Base-by-base conservation (phyloP, 1,139 yeast genomes). In the Hansenula anomala region DNA sequence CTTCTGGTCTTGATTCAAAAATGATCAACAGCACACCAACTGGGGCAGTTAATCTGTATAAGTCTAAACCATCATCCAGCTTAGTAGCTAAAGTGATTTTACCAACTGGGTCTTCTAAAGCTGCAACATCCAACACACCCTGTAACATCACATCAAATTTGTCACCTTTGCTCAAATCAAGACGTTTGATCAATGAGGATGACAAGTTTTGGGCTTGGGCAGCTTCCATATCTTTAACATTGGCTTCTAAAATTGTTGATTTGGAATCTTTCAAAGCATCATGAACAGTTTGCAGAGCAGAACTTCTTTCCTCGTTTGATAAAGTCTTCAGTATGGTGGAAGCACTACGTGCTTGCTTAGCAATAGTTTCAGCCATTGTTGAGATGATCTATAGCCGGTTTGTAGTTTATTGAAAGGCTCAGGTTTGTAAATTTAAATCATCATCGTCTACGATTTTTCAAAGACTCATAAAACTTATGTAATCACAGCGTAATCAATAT, bases 1-100 rank as follows among this genome's bases (percentile, higher is more conserved):
- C 98, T 59, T 94, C 99, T 24, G 99, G 99, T 54, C 99, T 78
- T 30, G 96, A 81, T 64, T 94, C 99, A 58, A 94, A 94, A 43
- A 94, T 94, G 36, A 94, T 90, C 46, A 94, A 70, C 37, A 94
- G 63, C 0, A 89, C 97, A 13, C 99, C 99, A 9, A 94, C 89
- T 14, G 98, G 98, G 24, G 96, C 84, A 6, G 96, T 83, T 13
- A 92, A 73, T 54, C 96, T 69, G 60, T 80, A 84, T 45, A 94
- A 68, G 39, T 80, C 83, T 49, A 94, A 73, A 7, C 87, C 95
- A 36, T 88, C 95, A 59, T 94, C 99, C 30, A 94, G 68, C 59
- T 87, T 77, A 30, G 82, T 78, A 32, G 95, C 90, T 52, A 90
- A 67, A 1, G 94, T 84, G 48, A 85, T 64, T 57, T 81, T 83